phyloP scores from a whole-genome alignment of 306 rosid genomes.

The Fagus sylvatica region DNA sequence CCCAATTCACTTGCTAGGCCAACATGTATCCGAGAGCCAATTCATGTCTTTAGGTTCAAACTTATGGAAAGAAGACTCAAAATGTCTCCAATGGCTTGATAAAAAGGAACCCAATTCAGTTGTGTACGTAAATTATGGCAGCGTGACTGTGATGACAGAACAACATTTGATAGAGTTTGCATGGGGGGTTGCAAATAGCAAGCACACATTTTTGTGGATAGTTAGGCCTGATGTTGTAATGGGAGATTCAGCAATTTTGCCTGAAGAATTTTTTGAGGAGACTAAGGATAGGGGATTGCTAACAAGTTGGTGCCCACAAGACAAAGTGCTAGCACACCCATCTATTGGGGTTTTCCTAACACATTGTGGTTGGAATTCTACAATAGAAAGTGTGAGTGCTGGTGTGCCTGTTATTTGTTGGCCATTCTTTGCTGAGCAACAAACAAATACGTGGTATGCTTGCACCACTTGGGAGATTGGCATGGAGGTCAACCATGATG shows the following conservation, averaged over 20 bases:
- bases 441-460: conserved; percentile 28
- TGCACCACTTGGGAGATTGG: conserved; percentile 32
- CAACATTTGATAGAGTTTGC: conserved; percentile 36
- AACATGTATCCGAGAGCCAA: conserved; percentile 11
- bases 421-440: conserved; percentile 43
- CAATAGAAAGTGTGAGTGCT: conserved; percentile 12
- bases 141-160: conserved; percentile 28
- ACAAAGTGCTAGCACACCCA: conserved; percentile 34
- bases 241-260: conserved; percentile 15
- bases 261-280: conserved; percentile 33
- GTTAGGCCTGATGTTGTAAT: conserved; percentile 34
- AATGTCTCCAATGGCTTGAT: conserved; percentile 37
- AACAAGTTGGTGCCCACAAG: conserved; percentile 37
- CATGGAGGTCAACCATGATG: conserved; percentile 26
- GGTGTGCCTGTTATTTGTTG: conserved; percentile 41
- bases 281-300: conserved; percentile 27
- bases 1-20: conserved; percentile 20
- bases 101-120: conserved; percentile 24
- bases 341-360: conserved; percentile 33
- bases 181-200: conserved; percentile 43
- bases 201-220: conserved; percentile 33
- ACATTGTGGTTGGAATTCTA: conserved; percentile 44
- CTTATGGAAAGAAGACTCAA: conserved; percentile 42
- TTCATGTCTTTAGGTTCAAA: conserved; percentile 25
- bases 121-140: conserved; percentile 37